A percentile compares a stretch with the other conserved stretches of the same genome.
Evolutionary conservation across 345 rosid species (phyloP).

Genomic region (Aethionema arabicum): DNA sequence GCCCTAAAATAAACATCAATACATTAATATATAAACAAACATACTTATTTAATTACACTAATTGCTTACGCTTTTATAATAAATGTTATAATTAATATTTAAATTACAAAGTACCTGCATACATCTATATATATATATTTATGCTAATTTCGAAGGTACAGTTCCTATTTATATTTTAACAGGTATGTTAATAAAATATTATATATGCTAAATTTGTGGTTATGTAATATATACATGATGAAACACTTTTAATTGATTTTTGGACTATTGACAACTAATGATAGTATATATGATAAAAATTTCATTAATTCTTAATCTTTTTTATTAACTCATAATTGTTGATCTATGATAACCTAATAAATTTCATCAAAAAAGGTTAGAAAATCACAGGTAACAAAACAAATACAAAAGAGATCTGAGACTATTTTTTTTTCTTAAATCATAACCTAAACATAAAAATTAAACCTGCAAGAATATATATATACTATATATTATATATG

Average conservation of each 20-base stretch:
- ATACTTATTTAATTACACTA: neutral
- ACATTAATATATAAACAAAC: constrained; percentile 4
- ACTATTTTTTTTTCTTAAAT: neutral
- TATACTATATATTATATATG: too few species aligned
- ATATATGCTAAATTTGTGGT: too few species aligned
- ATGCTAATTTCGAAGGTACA: too few species aligned
- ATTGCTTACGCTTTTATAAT: too few species aligned
- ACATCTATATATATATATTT: too few species aligned
- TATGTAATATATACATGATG: neutral
- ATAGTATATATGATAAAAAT: constrained; percentile 10
- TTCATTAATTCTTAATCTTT: neutral
- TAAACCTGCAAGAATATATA: neutral
- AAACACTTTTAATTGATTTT: neutral
- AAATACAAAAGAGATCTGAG: neutral
- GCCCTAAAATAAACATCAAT: constrained; percentile 44
- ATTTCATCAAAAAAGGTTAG: neutral
- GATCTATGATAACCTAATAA: too few species aligned
- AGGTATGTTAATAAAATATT: neutral
- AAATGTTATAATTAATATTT: too few species aligned
- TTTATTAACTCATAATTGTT: too few species aligned
- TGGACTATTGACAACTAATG: constrained; percentile 5
- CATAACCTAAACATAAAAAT: neutral
- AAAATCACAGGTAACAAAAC: neutral
- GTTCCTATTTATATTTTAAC: too few species aligned
- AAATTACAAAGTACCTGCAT: too few species aligned